Evolutionary conservation across 768 basidiomycete genomes (phyloP).

Genomic region (Boletus subcaerulescens): DNA sequence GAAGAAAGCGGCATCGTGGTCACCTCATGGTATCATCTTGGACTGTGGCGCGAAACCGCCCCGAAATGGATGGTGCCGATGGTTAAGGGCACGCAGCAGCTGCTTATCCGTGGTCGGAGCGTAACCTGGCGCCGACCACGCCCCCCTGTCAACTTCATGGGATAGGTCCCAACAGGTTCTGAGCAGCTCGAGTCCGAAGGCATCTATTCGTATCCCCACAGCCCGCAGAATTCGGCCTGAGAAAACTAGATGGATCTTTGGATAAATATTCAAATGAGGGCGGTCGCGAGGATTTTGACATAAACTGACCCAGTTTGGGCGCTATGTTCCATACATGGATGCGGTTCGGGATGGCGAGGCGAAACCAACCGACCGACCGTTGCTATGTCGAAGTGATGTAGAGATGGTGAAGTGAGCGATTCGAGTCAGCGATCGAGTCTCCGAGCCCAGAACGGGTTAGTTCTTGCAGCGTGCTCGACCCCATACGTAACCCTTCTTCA

Average conservation of each 20-base stretch:
- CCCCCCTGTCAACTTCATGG: slow-evolving; percentile 19
- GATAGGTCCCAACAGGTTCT: slow-evolving; percentile 14
- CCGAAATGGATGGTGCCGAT: slow-evolving; percentile 29
- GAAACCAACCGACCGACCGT: slow-evolving; percentile 19
- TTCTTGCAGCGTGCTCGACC: slow-evolving; percentile 21
- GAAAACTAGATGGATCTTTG: slow-evolving; percentile 24
- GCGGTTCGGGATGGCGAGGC: slow-evolving; percentile 1
- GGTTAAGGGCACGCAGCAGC: slow-evolving; percentile 29
- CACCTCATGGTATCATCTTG: slow-evolving; percentile 32
- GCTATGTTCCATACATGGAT: slow-evolving; percentile 7
- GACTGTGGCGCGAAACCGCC: slow-evolving; percentile 30
- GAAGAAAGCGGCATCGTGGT: slow-evolving; percentile 36
- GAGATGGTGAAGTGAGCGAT: slow-evolving; percentile 13
- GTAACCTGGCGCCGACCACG: slow-evolving; percentile 12
- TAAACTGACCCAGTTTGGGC: slow-evolving; percentile 18
- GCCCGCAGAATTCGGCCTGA: slow-evolving; percentile 19
- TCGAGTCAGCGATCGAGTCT: slow-evolving; percentile 27
- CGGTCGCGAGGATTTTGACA: slow-evolving; percentile 19
- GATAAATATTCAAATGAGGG: slow-evolving; percentile 11
- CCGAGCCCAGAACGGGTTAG: slow-evolving; percentile 24
- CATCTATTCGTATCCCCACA: slow-evolving; percentile 27
- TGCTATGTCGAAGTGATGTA: slow-evolving; percentile 23
- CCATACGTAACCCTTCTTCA: slow-evolving; percentile 23
- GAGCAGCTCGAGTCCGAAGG: slow-evolving; percentile 17
- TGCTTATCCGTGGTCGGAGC: slow-evolving; percentile 14